phyloP scores from a whole-genome alignment of 495 filamentous ascomycete genomes.

The Aspergillus affinis region DNA sequence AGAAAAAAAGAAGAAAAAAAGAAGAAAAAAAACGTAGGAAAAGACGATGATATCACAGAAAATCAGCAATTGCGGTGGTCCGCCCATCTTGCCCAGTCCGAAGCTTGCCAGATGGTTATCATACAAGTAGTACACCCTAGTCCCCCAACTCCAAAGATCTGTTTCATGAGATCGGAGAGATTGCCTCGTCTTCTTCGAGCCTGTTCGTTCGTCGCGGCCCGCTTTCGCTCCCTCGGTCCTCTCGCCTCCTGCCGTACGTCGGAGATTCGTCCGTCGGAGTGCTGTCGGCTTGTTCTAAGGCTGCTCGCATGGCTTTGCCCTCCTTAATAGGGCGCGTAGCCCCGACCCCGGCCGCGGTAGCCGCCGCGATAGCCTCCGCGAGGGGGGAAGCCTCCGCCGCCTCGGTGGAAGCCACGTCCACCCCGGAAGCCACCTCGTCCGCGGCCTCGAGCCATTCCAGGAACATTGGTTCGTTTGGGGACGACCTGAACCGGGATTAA shows the following conservation, averaged over 20 bases:
- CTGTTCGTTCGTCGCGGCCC: not conserved
- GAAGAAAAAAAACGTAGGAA: not conserved
- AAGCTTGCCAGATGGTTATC: slow-evolving; percentile 33
- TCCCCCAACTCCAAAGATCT: slow-evolving; percentile 37
- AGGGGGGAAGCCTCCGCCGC: slow-evolving; percentile 62
- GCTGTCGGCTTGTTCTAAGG: not conserved
- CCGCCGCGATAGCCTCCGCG: slow-evolving; percentile 81
- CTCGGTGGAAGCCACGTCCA: slow-evolving; percentile 31
- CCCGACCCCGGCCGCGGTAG: slow-evolving; percentile 71
- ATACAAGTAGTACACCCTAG: slow-evolving; percentile 30
- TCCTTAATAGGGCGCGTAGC: slow-evolving; percentile 75
- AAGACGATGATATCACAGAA: slow-evolving; percentile 25
- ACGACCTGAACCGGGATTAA: slow-evolving; percentile 60
- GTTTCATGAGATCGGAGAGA: slow-evolving; percentile 16
- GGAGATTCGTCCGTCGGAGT: not conserved
- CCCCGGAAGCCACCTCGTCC: slow-evolving; percentile 69
- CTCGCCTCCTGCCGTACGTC: not conserved
- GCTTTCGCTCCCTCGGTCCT: slow-evolving; percentile 4
- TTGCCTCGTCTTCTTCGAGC: not conserved
- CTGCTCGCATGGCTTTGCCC: not conserved
- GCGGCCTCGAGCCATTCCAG: slow-evolving; percentile 83
- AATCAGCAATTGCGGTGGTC: slow-evolving; percentile 13
- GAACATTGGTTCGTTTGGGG: slow-evolving; percentile 95
- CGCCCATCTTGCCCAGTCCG: slow-evolving; percentile 15
- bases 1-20: not conserved